Evolutionary conservation across 2,329 filamentous ascomycete genomes (phyloP).

Genomic region (Curvularia lunata): DNA sequence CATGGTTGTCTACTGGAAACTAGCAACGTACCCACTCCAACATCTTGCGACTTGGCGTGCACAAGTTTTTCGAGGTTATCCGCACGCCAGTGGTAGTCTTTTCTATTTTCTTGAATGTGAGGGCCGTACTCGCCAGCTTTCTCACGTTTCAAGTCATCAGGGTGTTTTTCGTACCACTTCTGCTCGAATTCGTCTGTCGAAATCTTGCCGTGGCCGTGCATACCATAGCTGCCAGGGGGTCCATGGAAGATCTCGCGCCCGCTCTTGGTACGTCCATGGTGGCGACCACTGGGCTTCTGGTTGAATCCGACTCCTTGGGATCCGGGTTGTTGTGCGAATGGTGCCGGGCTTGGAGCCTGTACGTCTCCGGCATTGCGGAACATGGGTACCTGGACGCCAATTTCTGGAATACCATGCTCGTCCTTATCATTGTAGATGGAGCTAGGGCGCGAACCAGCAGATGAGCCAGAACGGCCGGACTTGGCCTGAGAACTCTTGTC

Average conservation of each 20-base stretch:
- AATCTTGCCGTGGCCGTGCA: slow-evolving; percentile 82
- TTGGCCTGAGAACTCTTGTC: slow-evolving; percentile 36
- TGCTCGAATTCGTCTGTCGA: slow-evolving; percentile 84
- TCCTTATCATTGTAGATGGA: slow-evolving; percentile 66
- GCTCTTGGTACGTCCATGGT: slow-evolving; percentile 71
- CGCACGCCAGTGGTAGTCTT: slow-evolving; percentile 85
- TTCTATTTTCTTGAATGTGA: slow-evolving; percentile 64
- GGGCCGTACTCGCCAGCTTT: slow-evolving; percentile 71
- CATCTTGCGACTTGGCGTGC: slow-evolving; percentile 63
- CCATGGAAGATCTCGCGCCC: slow-evolving; percentile 70
- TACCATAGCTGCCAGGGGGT: slow-evolving; percentile 89
- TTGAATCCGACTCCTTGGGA: slow-evolving; percentile 59
- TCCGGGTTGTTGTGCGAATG: slow-evolving; percentile 52
- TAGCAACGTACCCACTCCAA: slow-evolving; percentile 59
- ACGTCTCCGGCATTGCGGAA: slow-evolving; percentile 91
- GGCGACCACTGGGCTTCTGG: slow-evolving; percentile 61
- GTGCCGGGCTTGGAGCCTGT: slow-evolving; percentile 86
- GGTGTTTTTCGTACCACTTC: slow-evolving; percentile 92
- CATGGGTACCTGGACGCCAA: slow-evolving; percentile 93
- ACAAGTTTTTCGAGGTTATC: slow-evolving; percentile 92
- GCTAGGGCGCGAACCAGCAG: slow-evolving; percentile 56
- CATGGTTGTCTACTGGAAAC: slow-evolving; percentile 16
- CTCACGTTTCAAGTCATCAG: slow-evolving; percentile 76
- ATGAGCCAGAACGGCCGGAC: slow-evolving; percentile 43
- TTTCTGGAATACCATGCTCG: slow-evolving; percentile 88